Evolutionary conservation across 495 filamentous ascomycete species (phyloP).

Genomic region (Penicillium parvum): DNA sequence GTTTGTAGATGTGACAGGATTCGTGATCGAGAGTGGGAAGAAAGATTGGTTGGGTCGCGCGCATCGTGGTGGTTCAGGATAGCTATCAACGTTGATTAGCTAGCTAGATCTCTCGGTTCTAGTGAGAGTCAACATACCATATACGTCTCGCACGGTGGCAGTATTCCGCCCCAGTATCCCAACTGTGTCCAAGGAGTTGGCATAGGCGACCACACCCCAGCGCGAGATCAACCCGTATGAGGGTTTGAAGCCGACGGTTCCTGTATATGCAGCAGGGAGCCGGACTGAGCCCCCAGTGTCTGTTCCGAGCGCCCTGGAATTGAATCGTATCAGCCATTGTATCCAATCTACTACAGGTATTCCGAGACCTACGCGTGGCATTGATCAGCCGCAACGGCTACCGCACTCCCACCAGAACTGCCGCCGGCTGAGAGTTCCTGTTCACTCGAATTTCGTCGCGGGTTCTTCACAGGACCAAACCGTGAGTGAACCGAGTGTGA

Average conservation of each 20-base stretch:
- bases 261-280: constrained; percentile 86
- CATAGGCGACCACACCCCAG: constrained; percentile 90
- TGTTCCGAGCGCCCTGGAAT: constrained; percentile 71
- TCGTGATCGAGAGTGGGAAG: constrained; percentile 44
- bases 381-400: constrained; percentile 69
- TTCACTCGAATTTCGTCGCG: constrained; percentile 18
- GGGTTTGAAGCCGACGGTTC: constrained; percentile 87
- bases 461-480: constrained; percentile 62
- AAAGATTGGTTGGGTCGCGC: constrained; percentile 74
- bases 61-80: constrained; percentile 59
- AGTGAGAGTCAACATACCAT: constrained; percentile 39
- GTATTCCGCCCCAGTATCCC: constrained; percentile 64
- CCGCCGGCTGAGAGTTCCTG: constrained; percentile 69
- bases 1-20: constrained; percentile 27
- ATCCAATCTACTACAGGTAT: background rate
- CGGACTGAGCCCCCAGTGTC: constrained; percentile 94
- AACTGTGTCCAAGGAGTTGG: constrained; percentile 93
- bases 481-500: constrained; percentile 76
- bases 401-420: constrained; percentile 90
- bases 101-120: background rate
- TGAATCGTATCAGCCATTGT: background rate
- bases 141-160: constrained; percentile 46
- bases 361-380: constrained; percentile 54
- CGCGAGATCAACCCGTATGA: constrained; percentile 81
- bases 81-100: constrained; percentile 22